Evolutionary conservation across 306 rosid genomes (phyloP).

Genomic region (Hippophae gyantsensis): DNA sequence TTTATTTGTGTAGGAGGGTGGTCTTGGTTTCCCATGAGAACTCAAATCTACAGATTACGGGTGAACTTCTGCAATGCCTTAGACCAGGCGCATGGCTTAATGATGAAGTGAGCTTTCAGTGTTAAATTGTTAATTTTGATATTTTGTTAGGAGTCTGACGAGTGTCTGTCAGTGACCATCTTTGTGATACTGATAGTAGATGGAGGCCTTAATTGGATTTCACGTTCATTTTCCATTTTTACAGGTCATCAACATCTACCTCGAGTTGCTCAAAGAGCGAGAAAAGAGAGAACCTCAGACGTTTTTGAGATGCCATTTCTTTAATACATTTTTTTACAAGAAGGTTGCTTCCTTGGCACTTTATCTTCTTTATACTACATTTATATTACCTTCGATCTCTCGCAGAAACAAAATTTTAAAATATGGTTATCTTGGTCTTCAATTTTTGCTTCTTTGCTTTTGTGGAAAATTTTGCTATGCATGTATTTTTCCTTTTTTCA

Average conservation of each 20-base stretch:
- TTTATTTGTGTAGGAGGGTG: no score
- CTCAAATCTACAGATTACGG: no score
- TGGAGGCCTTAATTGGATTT: constrained; percentile 5
- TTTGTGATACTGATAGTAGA: not conserved
- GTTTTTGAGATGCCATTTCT: constrained; percentile 88
- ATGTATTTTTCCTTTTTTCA: not conserved
- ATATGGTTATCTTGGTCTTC: no score
- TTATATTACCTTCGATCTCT: no score
- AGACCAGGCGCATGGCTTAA: no score
- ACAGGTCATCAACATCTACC: constrained; percentile 87
- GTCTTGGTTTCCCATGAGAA: no score
- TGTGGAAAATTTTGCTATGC: not conserved
- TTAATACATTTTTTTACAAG: constrained; percentile 86
- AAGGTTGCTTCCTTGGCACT: constrained; percentile 43
- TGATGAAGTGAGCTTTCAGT: no score
- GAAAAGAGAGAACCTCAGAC: constrained; percentile 71
- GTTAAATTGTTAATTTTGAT: not conserved
- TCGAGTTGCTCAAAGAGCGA: constrained; percentile 94
- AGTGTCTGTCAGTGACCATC: not conserved
- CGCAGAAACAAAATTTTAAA: no score
- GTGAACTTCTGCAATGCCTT: no score
- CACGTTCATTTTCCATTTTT: constrained; percentile 10
- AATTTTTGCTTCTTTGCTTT: not conserved
- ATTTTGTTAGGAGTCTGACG: not conserved
- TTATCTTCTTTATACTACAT: not conserved